These are phyloP conservation scores for Saitozyma podzolica DNA, from an alignment of 768 basidiomycete species.

Conservation along the genomic window DNA sequence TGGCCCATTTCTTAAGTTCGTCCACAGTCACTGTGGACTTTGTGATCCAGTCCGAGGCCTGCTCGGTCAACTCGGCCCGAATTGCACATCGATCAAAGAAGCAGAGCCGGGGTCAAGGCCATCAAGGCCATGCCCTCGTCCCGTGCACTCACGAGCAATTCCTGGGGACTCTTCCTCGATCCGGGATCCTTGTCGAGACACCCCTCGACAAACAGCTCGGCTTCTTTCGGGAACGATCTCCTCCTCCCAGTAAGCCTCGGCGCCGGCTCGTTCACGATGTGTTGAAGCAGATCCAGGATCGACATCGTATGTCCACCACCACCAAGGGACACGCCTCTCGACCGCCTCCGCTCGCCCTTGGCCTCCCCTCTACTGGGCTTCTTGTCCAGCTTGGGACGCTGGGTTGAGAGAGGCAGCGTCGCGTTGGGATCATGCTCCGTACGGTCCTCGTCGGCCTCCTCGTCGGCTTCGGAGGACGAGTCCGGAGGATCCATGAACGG, in stretches of 20 bases:
- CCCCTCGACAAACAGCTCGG: conserved; percentile 81
- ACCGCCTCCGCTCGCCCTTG: conserved; percentile 75
- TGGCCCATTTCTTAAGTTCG: conserved; percentile 33
- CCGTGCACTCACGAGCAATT: conserved; percentile 58
- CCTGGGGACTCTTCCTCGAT: conserved; percentile 78
- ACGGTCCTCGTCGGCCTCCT: conserved; percentile 9
- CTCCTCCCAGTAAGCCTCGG: conserved; percentile 69
- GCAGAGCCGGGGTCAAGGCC: not conserved
- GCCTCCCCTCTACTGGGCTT: conserved; percentile 54
- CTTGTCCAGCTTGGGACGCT: conserved; percentile 35
- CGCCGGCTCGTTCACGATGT: conserved; percentile 98
- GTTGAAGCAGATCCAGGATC: conserved; percentile 92
- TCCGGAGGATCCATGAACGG: conserved; percentile 69
- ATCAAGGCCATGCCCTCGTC: not conserved
- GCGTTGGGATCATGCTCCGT: conserved; percentile 31
- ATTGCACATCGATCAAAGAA: not conserved
- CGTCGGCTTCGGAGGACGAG: conserved; percentile 18
- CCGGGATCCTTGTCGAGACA: conserved; percentile 91
- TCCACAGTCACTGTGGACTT: conserved; percentile 30
- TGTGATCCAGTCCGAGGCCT: conserved; percentile 41
- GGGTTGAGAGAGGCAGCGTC: conserved; percentile 34
- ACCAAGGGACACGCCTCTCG: conserved; percentile 86
- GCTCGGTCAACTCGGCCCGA: conserved; percentile 2
- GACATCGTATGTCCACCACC: conserved; percentile 98
- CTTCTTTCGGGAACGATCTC: conserved; percentile 69